Evolutionary conservation across 2,329 filamentous ascomycete genomes (phyloP), one percentile per base, ranked within the genome.

Genomic region (Cercospora zeina): DNA sequence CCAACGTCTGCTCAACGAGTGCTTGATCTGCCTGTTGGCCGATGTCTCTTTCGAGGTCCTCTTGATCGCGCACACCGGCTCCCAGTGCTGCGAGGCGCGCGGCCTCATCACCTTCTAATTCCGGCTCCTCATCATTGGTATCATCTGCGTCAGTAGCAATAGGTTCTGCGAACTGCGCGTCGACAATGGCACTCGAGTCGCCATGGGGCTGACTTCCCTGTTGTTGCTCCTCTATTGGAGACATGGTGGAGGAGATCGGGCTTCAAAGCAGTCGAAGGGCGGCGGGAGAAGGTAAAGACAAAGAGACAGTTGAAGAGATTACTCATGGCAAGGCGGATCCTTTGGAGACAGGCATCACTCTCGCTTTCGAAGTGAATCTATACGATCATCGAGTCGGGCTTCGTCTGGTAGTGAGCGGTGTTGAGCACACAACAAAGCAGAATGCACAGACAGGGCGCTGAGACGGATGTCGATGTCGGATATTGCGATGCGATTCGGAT

Each of bases 11-110:
- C 69, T 86, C 83, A 7, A 78, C 79, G 50, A 88, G 79, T 51
- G 87, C 71, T 67, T 82, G 80, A 70, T 87, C 85, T 37, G 86
- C 86, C 78, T 88, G 83, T 49, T 82, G 81, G 30, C 85, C 83
- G 66, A 97, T 96, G 71, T 96, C 92, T 65, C 91, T 85, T 76
- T 97, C 93, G 19, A 97, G 79, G 62, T 97, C 93, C 78, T 93
- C 88, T 75, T 97, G 93, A 70, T 96, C 87, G 61, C 91, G 87
- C 21, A 95, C 86, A 13, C 69, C 71, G 7, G 75, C 73, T 3
- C 73, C 71, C 4, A 77, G 68, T 14, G 68, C 70, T 4, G 72
- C 74, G 3, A 81, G 69, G 14, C 77, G 73, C 8, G 77, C 74
- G 49, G 76, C 76, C 62, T 80, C 78, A 50, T 73, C 69, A 13